Conservation (phyloP, 2,329 filamentous ascomycete genomes). For the Thelonectria rubi region DNA sequence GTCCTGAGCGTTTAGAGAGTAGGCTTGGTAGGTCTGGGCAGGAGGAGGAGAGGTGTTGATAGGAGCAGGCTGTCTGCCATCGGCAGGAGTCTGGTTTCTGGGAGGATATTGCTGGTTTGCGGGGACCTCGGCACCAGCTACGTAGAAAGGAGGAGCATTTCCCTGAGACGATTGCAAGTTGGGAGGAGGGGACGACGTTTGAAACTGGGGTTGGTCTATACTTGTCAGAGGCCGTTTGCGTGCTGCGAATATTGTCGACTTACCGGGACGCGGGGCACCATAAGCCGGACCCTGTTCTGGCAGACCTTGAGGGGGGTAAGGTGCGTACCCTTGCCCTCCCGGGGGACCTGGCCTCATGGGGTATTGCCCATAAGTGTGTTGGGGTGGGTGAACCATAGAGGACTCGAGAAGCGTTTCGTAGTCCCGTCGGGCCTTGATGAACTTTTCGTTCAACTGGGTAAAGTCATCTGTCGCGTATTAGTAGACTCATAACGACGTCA, state of each 20-base stretch:
- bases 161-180: slow-evolving; percentile 64
- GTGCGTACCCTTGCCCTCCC: slow-evolving; percentile 56
- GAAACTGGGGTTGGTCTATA: slow-evolving; percentile 57
- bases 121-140: slow-evolving; percentile 66
- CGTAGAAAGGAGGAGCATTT: slow-evolving; percentile 70
- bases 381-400: slow-evolving; percentile 94
- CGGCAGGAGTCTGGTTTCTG: slow-evolving; percentile 60
- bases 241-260: slow-evolving; percentile 12
- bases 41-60: slow-evolving; percentile 64
- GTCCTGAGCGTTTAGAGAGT: slow-evolving; percentile 53
- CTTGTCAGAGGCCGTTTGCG: slow-evolving; percentile 25
- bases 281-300: slow-evolving; percentile 70
- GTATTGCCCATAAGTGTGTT: slow-evolving; percentile 78
- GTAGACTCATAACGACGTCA: neutral
- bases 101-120: slow-evolving; percentile 61
- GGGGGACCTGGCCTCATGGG: slow-evolving; percentile 60
- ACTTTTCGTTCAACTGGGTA: slow-evolving; percentile 98
- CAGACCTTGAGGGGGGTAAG: slow-evolving; percentile 54
- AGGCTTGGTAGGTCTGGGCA: slow-evolving; percentile 53
- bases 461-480: slow-evolving; percentile 79
- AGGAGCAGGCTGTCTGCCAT: slow-evolving; percentile 59
- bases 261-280: slow-evolving; percentile 68
- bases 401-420: slow-evolving; percentile 96
- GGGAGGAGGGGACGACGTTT: slow-evolving; percentile 60
- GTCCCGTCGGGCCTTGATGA: slow-evolving; percentile 96